Evolutionary conservation across 768 basidiomycete genomes (phyloP), one percentile per base, ranked within the genome.

Genomic region (Leccinum pellstonianum): DNA sequence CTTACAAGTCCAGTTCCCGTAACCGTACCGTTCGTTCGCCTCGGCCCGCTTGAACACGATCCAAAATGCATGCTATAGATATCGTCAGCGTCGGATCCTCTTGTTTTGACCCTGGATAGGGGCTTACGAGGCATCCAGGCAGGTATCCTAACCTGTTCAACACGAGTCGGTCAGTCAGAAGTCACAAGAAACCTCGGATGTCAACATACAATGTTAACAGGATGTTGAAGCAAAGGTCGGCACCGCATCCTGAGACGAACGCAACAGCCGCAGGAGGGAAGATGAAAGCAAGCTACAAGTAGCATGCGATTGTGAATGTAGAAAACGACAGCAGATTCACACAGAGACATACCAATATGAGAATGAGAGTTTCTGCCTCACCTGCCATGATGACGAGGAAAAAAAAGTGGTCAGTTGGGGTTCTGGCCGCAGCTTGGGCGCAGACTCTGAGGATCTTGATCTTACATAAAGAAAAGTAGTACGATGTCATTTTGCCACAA

Each of bases 141-240:
- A 92, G 67, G 69, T 86, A 91, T 11, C 88, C 92, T 56, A 93
- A 77, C 37, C 91, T 90, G 52, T 12, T 47, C 3, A 17, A 19
- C 9, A 17, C 15, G 1, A 53, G 10, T 19, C 37, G 47, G n/a
- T 48, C 33, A 3, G 21, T 19, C 33, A 27, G 46, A 31, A 15
- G 4, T 11, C 7, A n/a, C 15, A 15, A 12, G 12, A 12, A 14
- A 7, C 19, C 12, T n/a, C 1, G 3, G 9, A 31, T 59, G n/a
- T 37, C 25, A 19, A 75, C 84, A n/a, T 70, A 91, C 91, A 88
- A 66, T 0, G 93, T 93, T 61, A 95, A 75, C 52, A 81, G 70
- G 57, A 95, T 82, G 76, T 92, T 94, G 68, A 95, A 85, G 62
- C 93, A 80, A 31, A 94, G 79, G 74, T 94, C 92, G 62, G 85